A percentile compares a stretch with the other conserved stretches of the same genome.
phyloP scores from a whole-genome alignment of 2,329 filamentous ascomycete species.

The Berkeleyomyces basicola region DNA sequence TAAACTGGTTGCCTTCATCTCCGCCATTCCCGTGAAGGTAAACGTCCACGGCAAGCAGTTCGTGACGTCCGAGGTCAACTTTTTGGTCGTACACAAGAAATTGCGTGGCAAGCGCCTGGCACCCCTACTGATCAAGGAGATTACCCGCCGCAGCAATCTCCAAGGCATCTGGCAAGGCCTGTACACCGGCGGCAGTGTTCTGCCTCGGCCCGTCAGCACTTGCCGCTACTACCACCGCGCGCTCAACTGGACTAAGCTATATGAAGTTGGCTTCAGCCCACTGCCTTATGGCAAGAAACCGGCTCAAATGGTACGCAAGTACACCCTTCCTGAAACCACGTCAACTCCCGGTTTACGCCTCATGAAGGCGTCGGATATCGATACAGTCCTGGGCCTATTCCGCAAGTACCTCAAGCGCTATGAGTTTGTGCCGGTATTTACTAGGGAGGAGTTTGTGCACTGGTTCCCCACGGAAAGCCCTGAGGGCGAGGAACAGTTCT shows the following conservation, averaged over 20 bases:
- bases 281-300: constrained; percentile 72
- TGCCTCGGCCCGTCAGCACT: constrained; percentile 82
- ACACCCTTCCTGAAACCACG: constrained; percentile 61
- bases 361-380: constrained; percentile 66
- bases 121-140: constrained; percentile 92
- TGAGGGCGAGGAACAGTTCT: constrained; percentile 57
- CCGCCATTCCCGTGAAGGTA: constrained; percentile 72
- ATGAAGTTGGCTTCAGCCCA: constrained; percentile 86
- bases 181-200: constrained; percentile 81
- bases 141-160: constrained; percentile 81
- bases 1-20: constrained; percentile 91
- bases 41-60: constrained; percentile 62
- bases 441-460: constrained; percentile 65
- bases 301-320: constrained; percentile 70
- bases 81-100: constrained; percentile 96
- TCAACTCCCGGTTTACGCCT: constrained; percentile 57
- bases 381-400: constrained; percentile 57
- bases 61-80: constrained; percentile 85
- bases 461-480: constrained; percentile 57
- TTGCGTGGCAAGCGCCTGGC: constrained; percentile 82
- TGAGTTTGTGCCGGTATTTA: constrained; percentile 71
- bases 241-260: constrained; percentile 89
- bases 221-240: constrained; percentile 92
- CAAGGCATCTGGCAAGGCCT: constrained; percentile 84
- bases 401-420: constrained; percentile 64